A percentile compares a stretch with the other conserved stretches of the same genome.
These are phyloP conservation scores for Rhizoclosmatium globosum DNA, from an alignment of 192 early-diverging fungal genomes.

Conservation along the genomic window DNA sequence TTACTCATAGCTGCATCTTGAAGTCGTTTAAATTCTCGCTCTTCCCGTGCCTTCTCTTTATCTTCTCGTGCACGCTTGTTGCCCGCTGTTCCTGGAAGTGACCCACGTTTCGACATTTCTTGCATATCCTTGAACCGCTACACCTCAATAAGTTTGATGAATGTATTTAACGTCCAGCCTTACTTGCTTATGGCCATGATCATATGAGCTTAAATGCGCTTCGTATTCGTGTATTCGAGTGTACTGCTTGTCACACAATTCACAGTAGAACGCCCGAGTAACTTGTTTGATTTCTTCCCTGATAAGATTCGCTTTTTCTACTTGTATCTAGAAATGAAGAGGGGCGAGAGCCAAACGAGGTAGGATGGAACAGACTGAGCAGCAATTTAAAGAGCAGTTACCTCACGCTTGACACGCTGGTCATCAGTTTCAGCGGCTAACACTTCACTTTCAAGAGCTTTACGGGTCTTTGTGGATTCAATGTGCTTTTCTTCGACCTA, in stretches of 20 bases:
- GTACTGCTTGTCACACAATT: constrained; percentile 83
- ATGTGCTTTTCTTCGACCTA: constrained; percentile 62
- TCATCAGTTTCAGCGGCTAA: constrained; percentile 72
- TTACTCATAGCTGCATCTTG: constrained; percentile 67
- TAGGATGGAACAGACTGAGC: constrained; percentile 2
- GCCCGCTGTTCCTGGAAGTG: constrained; percentile 34
- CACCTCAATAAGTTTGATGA: background rate
- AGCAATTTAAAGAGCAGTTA: constrained; percentile 20
- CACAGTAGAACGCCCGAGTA: constrained; percentile 77
- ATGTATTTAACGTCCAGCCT: background rate
- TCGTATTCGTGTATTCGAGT: constrained; percentile 79
- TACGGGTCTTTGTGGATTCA: constrained; percentile 67
- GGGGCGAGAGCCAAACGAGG: constrained; percentile 19
- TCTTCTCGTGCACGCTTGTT: constrained; percentile 62
- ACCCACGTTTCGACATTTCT: constrained; percentile 53
- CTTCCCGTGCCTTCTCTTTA: constrained; percentile 72
- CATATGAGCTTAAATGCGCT: constrained; percentile 77
- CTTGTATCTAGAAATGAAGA: constrained; percentile 49
- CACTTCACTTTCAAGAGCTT: constrained; percentile 70
- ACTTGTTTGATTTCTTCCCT: constrained; percentile 66
- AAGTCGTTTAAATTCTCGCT: constrained; percentile 69
- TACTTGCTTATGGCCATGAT: constrained; percentile 82
- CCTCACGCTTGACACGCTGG: constrained; percentile 62
- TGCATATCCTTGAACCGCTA: constrained; percentile 84
- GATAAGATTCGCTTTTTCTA: constrained; percentile 55